A percentile compares a stretch with the other conserved stretches of the same genome.
Evolutionary conservation across 495 filamentous ascomycete species (phyloP).

Genomic region (Haplographium delicatum): DNA sequence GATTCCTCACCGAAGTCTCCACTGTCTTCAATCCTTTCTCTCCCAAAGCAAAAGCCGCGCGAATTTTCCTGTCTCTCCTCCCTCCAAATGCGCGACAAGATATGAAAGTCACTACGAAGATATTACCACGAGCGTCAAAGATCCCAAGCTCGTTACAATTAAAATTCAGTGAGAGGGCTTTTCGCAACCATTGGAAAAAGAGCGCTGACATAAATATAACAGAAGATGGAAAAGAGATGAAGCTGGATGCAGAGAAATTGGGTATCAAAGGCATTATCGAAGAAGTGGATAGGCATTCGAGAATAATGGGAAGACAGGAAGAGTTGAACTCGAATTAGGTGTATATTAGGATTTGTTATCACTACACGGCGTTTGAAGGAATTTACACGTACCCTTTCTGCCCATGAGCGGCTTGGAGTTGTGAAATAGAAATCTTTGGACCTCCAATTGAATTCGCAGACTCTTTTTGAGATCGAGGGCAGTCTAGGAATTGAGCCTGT

Average conservation of each 20-base stretch:
- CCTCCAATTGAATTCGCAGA: no score
- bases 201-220: conserved; percentile 16
- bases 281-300: conserved; percentile 85
- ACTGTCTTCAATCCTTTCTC: conserved; percentile 92
- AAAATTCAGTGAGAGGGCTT: conserved; percentile 83
- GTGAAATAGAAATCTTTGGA: neutral
- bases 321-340: conserved; percentile 56
- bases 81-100: conserved; percentile 66
- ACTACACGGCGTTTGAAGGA: conserved; percentile 21
- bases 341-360: conserved; percentile 12
- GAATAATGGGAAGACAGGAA: conserved; percentile 71
- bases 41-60: conserved; percentile 65
- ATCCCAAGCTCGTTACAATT: conserved; percentile 60
- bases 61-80: conserved; percentile 82
- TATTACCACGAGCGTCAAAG: conserved; percentile 62
- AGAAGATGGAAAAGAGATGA: conserved; percentile 83
- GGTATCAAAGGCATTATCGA: conserved; percentile 82
- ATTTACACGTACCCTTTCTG: neutral
- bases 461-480: no score
- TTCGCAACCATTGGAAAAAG: conserved; percentile 17
- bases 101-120: conserved; percentile 73
- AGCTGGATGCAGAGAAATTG: conserved; percentile 64
- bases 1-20: conserved; percentile 76
- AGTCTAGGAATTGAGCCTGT: no score
- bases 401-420: neutral